Evolutionary conservation across 257 asterid genomes (phyloP).

Genomic region (Salvia miltiorrhiza): DNA sequence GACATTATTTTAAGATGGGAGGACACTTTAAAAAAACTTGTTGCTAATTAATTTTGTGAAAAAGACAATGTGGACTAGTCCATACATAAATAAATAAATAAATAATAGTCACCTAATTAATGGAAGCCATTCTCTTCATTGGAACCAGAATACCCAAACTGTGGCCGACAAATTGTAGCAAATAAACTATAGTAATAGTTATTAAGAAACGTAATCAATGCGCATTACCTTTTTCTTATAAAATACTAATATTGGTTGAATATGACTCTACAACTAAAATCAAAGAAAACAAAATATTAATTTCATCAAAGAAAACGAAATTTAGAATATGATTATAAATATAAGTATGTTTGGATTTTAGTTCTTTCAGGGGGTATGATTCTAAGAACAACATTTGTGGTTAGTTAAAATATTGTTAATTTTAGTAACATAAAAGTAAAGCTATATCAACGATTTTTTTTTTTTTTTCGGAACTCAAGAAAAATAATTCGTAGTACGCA

Average conservation of each 20-base stretch:
- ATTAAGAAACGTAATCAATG: background rate
- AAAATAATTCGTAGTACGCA: background rate
- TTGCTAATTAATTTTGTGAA: background rate
- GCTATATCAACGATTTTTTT: too few relatives aligned
- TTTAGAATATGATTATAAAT: background rate
- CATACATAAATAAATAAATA: background rate
- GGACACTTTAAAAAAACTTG: background rate
- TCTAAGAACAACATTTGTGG: too few relatives aligned
- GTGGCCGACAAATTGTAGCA: slow-evolving; percentile 11
- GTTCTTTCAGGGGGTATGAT: background rate
- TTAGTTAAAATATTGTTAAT: too few relatives aligned
- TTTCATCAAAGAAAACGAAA: background rate
- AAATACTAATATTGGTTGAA: background rate
- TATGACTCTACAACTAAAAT: background rate
- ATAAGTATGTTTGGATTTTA: background rate
- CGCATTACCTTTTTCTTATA: background rate
- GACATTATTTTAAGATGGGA: background rate
- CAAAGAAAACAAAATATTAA: background rate
- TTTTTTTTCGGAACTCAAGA: background rate
- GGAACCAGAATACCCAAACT: background rate
- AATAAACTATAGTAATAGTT: background rate
- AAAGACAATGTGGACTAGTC: background rate
- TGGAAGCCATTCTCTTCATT: background rate
- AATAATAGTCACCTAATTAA: background rate
- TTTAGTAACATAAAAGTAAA: background rate